Conservation (phyloP, 768 basidiomycete species). For the Tylopilus rubrobrunneus region DNA sequence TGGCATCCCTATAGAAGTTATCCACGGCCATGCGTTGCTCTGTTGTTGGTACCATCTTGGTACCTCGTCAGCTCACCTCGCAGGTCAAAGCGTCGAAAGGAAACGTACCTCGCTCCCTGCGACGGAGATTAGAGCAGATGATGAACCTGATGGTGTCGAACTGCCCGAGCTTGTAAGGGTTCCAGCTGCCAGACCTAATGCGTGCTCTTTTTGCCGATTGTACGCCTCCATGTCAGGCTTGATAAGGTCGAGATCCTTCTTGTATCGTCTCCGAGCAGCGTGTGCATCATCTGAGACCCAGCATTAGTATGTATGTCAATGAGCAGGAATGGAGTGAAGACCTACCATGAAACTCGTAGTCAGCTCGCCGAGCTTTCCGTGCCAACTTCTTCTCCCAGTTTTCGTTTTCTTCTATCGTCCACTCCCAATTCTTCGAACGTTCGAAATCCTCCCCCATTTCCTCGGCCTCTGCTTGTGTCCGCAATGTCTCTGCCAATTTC, state of each 20-base stretch:
- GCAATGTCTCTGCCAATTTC: constrained; percentile 82
- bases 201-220: constrained; percentile 85
- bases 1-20: constrained; percentile 88
- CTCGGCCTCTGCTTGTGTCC: constrained; percentile 83
- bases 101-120: constrained; percentile 38
- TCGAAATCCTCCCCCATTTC: constrained; percentile 92
- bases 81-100: constrained; percentile 5
- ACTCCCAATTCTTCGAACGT: constrained; percentile 95
- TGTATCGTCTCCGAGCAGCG: constrained; percentile 84
- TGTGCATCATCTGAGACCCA: constrained; percentile 73
- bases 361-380: constrained; percentile 77
- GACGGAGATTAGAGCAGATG: constrained; percentile 41
- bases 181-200: constrained; percentile 71
- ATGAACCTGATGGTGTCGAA: constrained; percentile 26
- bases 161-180: constrained; percentile 46
- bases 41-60: constrained; percentile 48
- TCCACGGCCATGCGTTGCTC: constrained; percentile 71
- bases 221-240: constrained; percentile 87
- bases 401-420: constrained; percentile 29
- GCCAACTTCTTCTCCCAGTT: constrained; percentile 52
- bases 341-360: constrained; percentile 90
- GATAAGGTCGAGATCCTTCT: constrained; percentile 84
- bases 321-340: background rate
- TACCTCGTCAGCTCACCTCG: constrained; percentile 7
- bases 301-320: background rate